Percentiles rank a stretch among this genome's conserved stretches.
Evolutionary conservation across 2,329 filamentous ascomycete species (phyloP).

Genomic region (Paramyrothecium roridum): DNA sequence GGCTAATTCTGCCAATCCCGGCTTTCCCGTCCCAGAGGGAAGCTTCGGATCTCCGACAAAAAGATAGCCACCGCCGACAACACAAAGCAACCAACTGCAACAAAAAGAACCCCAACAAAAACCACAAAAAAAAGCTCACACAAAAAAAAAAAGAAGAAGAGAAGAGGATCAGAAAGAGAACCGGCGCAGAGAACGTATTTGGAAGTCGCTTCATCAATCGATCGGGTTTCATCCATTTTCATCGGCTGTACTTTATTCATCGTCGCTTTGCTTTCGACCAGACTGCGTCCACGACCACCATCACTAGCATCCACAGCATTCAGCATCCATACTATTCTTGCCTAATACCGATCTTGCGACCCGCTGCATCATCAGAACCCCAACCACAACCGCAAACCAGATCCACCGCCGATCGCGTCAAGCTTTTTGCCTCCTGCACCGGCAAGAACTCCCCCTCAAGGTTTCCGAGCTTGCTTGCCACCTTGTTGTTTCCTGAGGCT

Average conservation of each 20-base stretch:
- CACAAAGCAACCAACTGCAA: conserved; percentile 10
- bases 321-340: background rate
- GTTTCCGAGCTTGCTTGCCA: background rate
- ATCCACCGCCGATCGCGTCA: background rate
- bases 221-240: conserved; percentile 19
- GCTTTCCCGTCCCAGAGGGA: background rate
- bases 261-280: conserved; percentile 18
- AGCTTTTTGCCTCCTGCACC: too few species aligned
- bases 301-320: background rate
- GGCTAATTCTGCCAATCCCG: too few species aligned
- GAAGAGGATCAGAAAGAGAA: conserved; percentile 10
- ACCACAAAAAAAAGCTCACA: conserved; percentile 22
- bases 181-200: background rate
- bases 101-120: conserved; percentile 18
- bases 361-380: background rate
- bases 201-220: background rate
- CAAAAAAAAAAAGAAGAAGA: conserved; percentile 19
- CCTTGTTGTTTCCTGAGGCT: background rate
- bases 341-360: background rate
- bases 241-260: conserved; percentile 32
- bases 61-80: background rate
- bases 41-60: background rate
- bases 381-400: background rate
- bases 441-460: background rate
- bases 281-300: background rate